Base-by-base conservation (phyloP, 441 rosid species). In the Theobroma grandiflorum region DNA sequence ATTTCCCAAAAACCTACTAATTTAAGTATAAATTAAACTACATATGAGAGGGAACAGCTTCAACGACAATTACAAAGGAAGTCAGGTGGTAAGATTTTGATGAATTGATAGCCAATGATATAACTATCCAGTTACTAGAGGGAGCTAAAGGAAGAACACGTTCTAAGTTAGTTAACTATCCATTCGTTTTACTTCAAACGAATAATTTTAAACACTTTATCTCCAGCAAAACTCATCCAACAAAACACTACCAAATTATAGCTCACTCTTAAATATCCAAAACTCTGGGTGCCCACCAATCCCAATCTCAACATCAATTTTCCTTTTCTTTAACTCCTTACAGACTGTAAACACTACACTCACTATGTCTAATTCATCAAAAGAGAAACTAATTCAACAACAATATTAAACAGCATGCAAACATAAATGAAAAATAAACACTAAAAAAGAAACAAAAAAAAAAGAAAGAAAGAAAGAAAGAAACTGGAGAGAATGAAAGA, bases 1-100 rank as follows among this genome's bases (percentile, higher is more conserved):
- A 93, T 93, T 79, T n/a, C 79, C 64, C 14, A 52, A 10, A 65
- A 61, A 61, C 65, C 81, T 79, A 71, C n/a, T 84, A 35, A 37
- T 81, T 22, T 26, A 35, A 47, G 57, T 33, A 43, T 49, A 79
- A 45, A 52, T 35, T 57, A 61, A 18, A 61, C 50, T 49, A 33
- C 33, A n/a, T 37, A 59, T 59, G 6, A 5, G 37, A 33, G 31
- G 40, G 20, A 43, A 16, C 15, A 40, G 33, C 64, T 73, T 47
- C 59, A 62, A 58, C 38, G 4, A 10, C 66, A 42, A 7, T 26
- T 3, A 49, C 10, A 75, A 58, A 40, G n/a, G 16, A 72, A 33
- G 75, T 2, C n/a, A 52, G 18, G 15, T 50, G 40, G n/a, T 69
- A 47, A 69, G 20, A 37, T 33, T 12, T 71, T 9, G 26, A 38